Base-by-base conservation (phyloP, 371 early-diverging fungal species). In the Rhizopus arrhizus region DNA sequence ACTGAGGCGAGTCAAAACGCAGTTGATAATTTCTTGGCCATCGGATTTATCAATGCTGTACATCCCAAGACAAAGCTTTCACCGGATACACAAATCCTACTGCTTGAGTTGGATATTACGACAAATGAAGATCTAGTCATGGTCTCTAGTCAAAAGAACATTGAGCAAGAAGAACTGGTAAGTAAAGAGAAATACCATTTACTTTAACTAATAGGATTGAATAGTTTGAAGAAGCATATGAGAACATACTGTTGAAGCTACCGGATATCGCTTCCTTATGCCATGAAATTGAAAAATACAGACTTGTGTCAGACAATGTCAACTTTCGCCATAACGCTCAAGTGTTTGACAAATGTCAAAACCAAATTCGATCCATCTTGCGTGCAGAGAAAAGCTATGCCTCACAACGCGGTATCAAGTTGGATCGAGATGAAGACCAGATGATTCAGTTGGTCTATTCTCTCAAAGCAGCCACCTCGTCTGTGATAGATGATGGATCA, bases 401-500 rank as follows among this genome's bases (percentile, higher is more conserved):
- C n/a, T 43, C 67, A 2, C 72, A 77, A 28, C 76, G 72, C 58
- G 78, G 77, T n/a, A 74, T 78, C 73, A 51, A 69, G 4, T 51
- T 81, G 5, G 58, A 59, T 4, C 62, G 59, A 33, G 78, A 78
- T 16, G 81, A 81, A 42, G 81, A 81, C 53, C 77, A 81, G 48
- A 81, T 81, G 81, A 76, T 81, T 13, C 81, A 81, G 47, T 57
- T 81, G 10, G 78, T 78, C 0, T 78, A 78, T 61, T 74, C 78
- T 1, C 54, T 77, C 16, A 77, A 77, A 43, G 69, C 67, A 31
- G 72, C 76, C 1, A 65, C 75, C 22, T 22, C 22, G 22, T 22
- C 22, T 1, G 51, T 34, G 15, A 13, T 15, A 15, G 54, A 61
- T 3, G 66, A 65, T 48, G 68, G 70, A 10, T 63, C 55, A 9